Percentiles rank a stretch among this genome's conserved stretches.
phyloP scores from a whole-genome alignment of 345 rosid species.

The Rhodomyrtus tomentosa region DNA sequence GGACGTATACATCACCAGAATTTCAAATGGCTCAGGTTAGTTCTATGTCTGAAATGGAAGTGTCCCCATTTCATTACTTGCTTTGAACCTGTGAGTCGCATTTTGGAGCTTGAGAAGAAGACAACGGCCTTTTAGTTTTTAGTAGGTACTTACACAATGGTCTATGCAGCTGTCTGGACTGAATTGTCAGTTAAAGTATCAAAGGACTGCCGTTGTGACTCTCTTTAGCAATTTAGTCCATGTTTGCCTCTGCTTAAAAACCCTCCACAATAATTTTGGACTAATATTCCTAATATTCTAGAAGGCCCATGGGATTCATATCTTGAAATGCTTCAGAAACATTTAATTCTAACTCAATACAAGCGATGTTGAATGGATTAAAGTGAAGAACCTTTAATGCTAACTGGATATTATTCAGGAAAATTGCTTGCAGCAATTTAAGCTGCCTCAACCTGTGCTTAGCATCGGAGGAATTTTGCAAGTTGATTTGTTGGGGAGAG shows the following conservation, averaged over 20 bases:
- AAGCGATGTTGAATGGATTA: background rate
- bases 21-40: slow-evolving; percentile 28
- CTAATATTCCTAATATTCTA: background rate
- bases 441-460: slow-evolving; percentile 20
- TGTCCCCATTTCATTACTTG: background rate
- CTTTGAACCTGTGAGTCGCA: background rate
- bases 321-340: background rate
- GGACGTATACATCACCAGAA: slow-evolving; percentile 32
- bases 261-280: background rate
- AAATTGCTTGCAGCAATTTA: slow-evolving; percentile 16
- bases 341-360: background rate
- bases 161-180: background rate
- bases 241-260: background rate
- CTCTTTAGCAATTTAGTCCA: background rate
- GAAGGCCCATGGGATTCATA: background rate
- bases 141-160: background rate
- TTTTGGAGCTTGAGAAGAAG: background rate
- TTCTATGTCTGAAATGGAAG: background rate
- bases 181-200: background rate
- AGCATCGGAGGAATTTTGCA: slow-evolving; percentile 17
- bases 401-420: slow-evolving; percentile 5
- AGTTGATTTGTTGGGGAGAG: slow-evolving; percentile 21
- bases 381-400: background rate
- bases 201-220: background rate
- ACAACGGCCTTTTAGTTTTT: background rate